Evolutionary conservation across 768 basidiomycete genomes (phyloP), one percentile per base, ranked within the genome.

Genomic region (Tylopilus vinaceipallidus): DNA sequence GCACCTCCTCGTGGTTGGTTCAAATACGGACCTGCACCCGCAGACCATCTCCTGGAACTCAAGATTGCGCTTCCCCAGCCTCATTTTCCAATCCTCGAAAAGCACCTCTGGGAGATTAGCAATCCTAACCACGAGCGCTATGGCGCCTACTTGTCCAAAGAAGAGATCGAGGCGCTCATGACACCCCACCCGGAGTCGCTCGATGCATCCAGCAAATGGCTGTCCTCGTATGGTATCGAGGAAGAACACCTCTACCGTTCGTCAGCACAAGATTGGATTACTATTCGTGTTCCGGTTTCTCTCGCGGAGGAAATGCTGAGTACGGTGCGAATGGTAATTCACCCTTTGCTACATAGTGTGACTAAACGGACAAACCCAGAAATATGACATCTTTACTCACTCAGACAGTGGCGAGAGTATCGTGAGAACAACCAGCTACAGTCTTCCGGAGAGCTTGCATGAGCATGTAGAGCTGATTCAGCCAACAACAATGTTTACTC

Each of bases 191-290:
- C 71, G 0, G 73, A 76, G 42, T 83, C 79, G 44, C 51, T 85
- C 13, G 62, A 73, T 30, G 60, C 71, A 5, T 84, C 88, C 29
- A 71, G 79, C 32, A 73, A 76, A 53, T 89, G 88, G 86, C 71
- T 89, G 16, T 69, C 68, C 0, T 72, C 71, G 2, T 74, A 84
- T 52, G 84, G 81, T 26, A 66, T 88, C 23, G 53, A 59, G 13
- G 76, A 78, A 35, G 62, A 72, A 32, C 73, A 78, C 45, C 55
- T 81, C 20, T 53, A 66, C 34, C 78, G 80, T 9, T 85, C 86
- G 10, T 75, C 82, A 3, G 84, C 85, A 0, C 74, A 78, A 38
- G 87, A 88, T 54, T 90, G 85, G 86, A 69, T 88, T 14, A 80
- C 73, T 5, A 62, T 87, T 35, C 78, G 65, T 10, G 68, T 86